phyloP scores from a whole-genome alignment of 352 stramenopile genomes.

The Phytophthora syringae region DNA sequence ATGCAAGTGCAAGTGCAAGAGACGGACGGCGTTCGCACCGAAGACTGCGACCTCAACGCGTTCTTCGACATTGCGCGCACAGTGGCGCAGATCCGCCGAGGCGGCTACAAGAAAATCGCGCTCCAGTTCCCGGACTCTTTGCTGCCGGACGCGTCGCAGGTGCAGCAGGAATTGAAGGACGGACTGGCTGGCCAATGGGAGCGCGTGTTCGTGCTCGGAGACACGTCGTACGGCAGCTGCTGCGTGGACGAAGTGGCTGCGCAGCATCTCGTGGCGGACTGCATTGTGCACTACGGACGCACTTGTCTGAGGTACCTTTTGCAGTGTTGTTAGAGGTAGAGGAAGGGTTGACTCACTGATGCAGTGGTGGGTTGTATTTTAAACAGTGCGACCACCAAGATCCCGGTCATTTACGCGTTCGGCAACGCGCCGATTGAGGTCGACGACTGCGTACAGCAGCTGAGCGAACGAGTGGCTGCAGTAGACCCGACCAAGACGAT shows the following conservation, averaged over 20 bases:
- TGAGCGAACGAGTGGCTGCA: constrained; percentile 36
- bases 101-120: constrained; percentile 84
- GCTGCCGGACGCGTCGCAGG: constrained; percentile 84
- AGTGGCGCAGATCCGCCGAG: constrained; percentile 57
- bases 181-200: constrained; percentile 51
- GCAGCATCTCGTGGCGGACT: constrained; percentile 93
- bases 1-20: constrained; percentile 65
- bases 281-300: constrained; percentile 96
- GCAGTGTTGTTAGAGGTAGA: neutral
- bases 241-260: constrained; percentile 96
- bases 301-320: constrained; percentile 90
- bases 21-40: constrained; percentile 55
- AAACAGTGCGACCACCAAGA: constrained; percentile 66
- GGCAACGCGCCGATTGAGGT: constrained; percentile 80
- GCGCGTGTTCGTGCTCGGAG: constrained; percentile 94
- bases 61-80: constrained; percentile 79
- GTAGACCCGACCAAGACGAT: constrained; percentile 61
- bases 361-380: neutral
- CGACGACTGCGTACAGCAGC: constrained; percentile 49
- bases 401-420: constrained; percentile 94
- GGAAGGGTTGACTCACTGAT: neutral
- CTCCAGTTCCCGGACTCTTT: constrained; percentile 97
- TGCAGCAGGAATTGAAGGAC: constrained; percentile 84
- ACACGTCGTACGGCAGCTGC: constrained; percentile 96
- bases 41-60: constrained; percentile 42